A percentile compares a stretch with the other conserved stretches of the same genome.
Evolutionary conservation across 129 eudicot species (phyloP).

Genomic region (Smallanthus sonchifolius): DNA sequence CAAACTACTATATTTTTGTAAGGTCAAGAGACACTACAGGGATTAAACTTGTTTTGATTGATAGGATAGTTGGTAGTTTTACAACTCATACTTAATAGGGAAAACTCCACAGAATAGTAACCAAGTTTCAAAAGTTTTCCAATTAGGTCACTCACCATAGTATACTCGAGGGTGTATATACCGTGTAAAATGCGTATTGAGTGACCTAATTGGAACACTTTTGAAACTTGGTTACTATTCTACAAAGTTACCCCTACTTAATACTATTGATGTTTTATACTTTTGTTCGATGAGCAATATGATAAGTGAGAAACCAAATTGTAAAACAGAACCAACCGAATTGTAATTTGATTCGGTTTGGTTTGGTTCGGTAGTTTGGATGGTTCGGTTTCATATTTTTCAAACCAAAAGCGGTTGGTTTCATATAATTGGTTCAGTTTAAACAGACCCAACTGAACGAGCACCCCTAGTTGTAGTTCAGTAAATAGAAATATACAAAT

Average conservation of each 20-base stretch:
- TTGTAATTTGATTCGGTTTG: background rate
- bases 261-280: background rate
- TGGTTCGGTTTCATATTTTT: background rate
- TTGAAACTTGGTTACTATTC: no score
- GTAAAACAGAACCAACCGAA: background rate
- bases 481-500: background rate
- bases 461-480: background rate
- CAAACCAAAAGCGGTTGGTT: background rate
- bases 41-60: background rate
- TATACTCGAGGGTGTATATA: no score
- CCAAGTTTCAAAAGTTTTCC: no score
- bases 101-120: no score
- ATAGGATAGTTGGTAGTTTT: background rate
- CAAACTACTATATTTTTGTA: background rate
- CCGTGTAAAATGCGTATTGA: no score
- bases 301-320: background rate
- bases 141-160: no score
- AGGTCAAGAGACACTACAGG: background rate
- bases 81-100: background rate
- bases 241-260: no score
- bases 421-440: background rate
- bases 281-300: background rate
- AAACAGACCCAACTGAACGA: background rate
- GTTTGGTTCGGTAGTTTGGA: background rate
- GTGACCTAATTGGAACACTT: no score